Conservation (phyloP, 345 rosid species). For the Melaleuca alternifolia region DNA sequence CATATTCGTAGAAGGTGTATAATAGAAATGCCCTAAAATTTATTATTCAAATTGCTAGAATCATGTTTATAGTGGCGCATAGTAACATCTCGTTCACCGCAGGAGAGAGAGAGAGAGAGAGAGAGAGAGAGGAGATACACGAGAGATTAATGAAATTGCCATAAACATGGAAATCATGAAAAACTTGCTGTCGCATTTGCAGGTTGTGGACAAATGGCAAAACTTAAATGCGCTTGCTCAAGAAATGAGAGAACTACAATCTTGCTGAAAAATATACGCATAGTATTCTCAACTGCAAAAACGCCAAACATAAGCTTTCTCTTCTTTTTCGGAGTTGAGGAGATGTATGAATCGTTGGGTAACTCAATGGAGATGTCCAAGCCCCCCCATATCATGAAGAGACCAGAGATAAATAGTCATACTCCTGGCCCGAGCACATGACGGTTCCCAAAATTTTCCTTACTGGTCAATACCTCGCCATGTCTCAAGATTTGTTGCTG, state of each 20-base stretch:
- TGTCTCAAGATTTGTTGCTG: no score
- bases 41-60: not conserved
- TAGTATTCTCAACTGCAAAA: not conserved
- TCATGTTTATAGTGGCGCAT: not conserved
- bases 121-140: not conserved
- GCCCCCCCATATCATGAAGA: slow-evolving; percentile 63
- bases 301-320: not conserved
- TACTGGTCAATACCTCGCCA: no score
- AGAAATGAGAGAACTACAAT: not conserved
- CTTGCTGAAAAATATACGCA: not conserved
- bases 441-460: no score
- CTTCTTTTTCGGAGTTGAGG: not conserved
- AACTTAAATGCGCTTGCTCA: not conserved
- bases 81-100: not conserved
- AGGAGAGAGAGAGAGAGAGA: not conserved
- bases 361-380: slow-evolving; percentile 47
- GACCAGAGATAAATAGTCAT: slow-evolving; percentile 69
- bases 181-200: not conserved
- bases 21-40: not conserved
- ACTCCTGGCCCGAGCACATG: no score
- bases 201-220: not conserved
- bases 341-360: not conserved
- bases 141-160: not conserved
- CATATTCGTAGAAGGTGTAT: not conserved
- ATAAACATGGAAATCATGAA: not conserved